These are phyloP conservation scores for Spirogloea muscicola DNA, from an alignment of 139 green algal genomes.

Conservation along the genomic window DNA sequence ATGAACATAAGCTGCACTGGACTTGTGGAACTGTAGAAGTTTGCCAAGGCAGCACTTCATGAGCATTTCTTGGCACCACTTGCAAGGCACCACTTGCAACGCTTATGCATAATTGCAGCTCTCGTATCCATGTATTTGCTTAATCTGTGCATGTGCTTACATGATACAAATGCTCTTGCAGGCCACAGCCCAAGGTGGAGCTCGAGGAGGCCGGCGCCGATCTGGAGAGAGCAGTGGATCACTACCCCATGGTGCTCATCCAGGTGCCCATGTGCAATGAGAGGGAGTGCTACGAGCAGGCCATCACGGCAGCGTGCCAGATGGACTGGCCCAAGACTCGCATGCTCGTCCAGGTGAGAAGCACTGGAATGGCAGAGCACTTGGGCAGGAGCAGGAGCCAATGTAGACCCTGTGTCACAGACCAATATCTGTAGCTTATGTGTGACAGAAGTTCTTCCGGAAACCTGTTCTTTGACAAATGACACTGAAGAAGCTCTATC, in stretches of 20 bases:
- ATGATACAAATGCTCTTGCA: not conserved
- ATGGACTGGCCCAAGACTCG: slow-evolving; percentile 65
- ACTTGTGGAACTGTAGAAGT: not conserved
- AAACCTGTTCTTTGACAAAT: too few species aligned
- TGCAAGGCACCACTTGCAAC: too few species aligned
- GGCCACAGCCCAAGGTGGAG: not conserved
- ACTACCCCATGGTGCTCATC: slow-evolving; percentile 26
- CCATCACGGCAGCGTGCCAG: slow-evolving; percentile 71
- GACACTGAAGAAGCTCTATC: too few species aligned
- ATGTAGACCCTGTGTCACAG: slow-evolving; percentile 54
- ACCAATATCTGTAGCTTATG: too few species aligned
- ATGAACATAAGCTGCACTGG: not conserved
- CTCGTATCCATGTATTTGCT: not conserved
- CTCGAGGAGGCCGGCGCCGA: not conserved
- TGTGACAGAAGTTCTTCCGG: too few species aligned
- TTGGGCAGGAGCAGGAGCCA: slow-evolving; percentile 65
- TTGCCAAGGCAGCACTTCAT: too few species aligned
- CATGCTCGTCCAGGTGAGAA: slow-evolving; percentile 72
- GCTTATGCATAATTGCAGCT: not conserved
- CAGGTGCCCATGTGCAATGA: slow-evolving; percentile 42
- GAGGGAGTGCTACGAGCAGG: slow-evolving; percentile 64
- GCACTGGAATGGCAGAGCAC: slow-evolving; percentile 69
- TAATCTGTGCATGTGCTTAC: not conserved
- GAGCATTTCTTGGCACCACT: too few species aligned
- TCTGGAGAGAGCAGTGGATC: not conserved